These are phyloP conservation scores for Penicillium sp. DNA, from an alignment of 2,329 filamentous ascomycete species.

Conservation along the genomic window DNA sequence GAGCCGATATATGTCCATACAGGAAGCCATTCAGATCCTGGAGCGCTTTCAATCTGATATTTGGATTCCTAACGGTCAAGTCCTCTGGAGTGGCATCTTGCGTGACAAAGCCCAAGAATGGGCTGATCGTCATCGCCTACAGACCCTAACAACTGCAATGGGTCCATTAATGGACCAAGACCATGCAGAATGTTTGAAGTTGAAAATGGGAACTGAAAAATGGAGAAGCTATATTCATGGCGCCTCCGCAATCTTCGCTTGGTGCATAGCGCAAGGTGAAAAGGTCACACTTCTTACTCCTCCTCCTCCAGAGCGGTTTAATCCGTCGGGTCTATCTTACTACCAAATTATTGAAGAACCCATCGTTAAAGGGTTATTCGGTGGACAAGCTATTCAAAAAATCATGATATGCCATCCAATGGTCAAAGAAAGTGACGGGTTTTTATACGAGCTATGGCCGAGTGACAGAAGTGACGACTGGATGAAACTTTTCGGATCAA, in stretches of 20 bases:
- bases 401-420: slow-evolving; percentile 10
- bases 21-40: slow-evolving; percentile 3
- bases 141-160: slow-evolving; percentile 13
- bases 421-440: slow-evolving; percentile 7
- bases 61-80: slow-evolving; percentile 10
- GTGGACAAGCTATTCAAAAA: slow-evolving; percentile 1
- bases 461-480: slow-evolving; percentile 7
- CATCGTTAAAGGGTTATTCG: slow-evolving; percentile 4
- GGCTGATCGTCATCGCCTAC: slow-evolving; percentile 8
- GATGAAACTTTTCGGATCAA: slow-evolving; percentile 7
- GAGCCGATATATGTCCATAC: background rate
- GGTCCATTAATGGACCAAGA: slow-evolving; percentile 8
- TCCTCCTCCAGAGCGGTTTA: slow-evolving; percentile 11
- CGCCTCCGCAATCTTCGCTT: slow-evolving; percentile 14
- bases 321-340: slow-evolving; percentile 12
- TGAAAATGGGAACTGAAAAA: slow-evolving; percentile 3
- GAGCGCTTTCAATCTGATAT: slow-evolving; percentile 10
- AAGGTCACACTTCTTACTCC: slow-evolving; percentile 8
- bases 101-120: slow-evolving; percentile 7
- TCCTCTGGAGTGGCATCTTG: slow-evolving; percentile 11
- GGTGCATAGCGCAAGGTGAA: slow-evolving; percentile 12
- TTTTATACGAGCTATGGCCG: slow-evolving; percentile 12
- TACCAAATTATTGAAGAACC: slow-evolving; percentile 14
- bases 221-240: slow-evolving; percentile 14
- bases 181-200: slow-evolving; percentile 6